phyloP scores from a whole-genome alignment of 495 filamentous ascomycete genomes.

The Hypoxylon rickii region DNA sequence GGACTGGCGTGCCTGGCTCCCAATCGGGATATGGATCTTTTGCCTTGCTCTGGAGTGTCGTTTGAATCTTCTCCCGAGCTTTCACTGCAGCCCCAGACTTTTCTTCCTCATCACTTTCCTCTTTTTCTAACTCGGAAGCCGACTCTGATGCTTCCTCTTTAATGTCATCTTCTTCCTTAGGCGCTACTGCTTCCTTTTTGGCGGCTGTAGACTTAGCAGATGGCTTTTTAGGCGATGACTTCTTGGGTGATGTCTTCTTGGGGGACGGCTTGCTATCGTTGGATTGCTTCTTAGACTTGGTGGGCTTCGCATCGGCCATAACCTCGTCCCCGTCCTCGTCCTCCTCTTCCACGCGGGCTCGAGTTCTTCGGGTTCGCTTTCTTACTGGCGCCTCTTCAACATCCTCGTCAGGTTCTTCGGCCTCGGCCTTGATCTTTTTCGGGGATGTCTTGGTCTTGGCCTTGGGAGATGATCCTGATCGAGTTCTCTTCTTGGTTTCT shows the following conservation, averaged over 20 bases:
- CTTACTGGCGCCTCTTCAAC: conserved; percentile 57
- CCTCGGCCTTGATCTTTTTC: conserved; percentile 34
- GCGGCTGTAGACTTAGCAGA: conserved; percentile 28
- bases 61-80: conserved; percentile 82
- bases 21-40: conserved; percentile 94
- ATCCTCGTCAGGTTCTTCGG: conserved; percentile 45
- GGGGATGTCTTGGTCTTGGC: conserved; percentile 24
- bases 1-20: conserved; percentile 84
- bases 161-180: conserved; percentile 30
- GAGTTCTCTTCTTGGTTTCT: conserved; percentile 53
- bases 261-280: conserved; percentile 16
- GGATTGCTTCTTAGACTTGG: conserved; percentile 31
- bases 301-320: conserved; percentile 43
- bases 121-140: conserved; percentile 54
- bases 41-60: conserved; percentile 62
- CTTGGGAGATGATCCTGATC: conserved; percentile 25
- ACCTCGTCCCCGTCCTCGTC: conserved; percentile 49
- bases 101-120: conserved; percentile 69
- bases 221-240: conserved; percentile 34
- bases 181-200: conserved; percentile 33
- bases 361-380: conserved; percentile 54
- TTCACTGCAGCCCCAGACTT: conserved; percentile 77
- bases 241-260: conserved; percentile 33
- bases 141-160: conserved; percentile 58
- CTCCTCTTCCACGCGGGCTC: conserved; percentile 47